Evolutionary conservation across 768 basidiomycete species (phyloP).

Genomic region (Macrolepiota fuliginosa): DNA sequence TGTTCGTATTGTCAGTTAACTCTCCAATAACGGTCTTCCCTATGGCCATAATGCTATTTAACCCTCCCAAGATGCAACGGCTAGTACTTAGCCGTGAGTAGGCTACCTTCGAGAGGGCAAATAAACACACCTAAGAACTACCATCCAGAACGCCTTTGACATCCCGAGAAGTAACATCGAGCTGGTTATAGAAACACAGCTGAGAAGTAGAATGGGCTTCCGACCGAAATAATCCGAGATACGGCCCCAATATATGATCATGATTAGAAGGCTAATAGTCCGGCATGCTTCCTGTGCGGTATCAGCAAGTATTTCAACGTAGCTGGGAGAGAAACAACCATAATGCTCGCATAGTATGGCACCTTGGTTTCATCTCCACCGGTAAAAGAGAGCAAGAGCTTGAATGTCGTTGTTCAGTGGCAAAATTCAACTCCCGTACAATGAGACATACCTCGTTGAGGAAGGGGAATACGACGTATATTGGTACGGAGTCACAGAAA

Average conservation of each 20-base stretch:
- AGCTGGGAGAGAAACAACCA: slow-evolving; percentile 22
- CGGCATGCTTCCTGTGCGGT: slow-evolving; percentile 47
- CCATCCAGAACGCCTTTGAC: slow-evolving; percentile 28
- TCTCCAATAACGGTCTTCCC: slow-evolving; percentile 46
- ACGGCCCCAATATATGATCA: slow-evolving; percentile 51
- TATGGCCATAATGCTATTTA: slow-evolving; percentile 55
- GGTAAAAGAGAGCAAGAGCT: background rate
- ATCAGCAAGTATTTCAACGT: background rate
- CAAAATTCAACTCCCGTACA: background rate
- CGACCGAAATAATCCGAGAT: slow-evolving; percentile 47
- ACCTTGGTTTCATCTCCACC: slow-evolving; percentile 43
- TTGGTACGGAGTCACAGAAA: background rate
- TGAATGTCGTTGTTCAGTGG: background rate
- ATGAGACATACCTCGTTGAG: background rate
- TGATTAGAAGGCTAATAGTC: slow-evolving; percentile 44
- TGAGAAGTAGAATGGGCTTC: slow-evolving; percentile 45
- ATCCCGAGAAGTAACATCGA: slow-evolving; percentile 48
- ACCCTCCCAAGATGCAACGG: slow-evolving; percentile 48
- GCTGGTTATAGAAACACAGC: slow-evolving; percentile 39
- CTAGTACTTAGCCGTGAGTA: slow-evolving; percentile 10
- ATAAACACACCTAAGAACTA: background rate
- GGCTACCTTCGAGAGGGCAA: background rate
- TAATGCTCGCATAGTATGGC: slow-evolving; percentile 55
- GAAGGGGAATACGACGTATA: background rate
- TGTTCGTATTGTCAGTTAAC: slow-evolving; percentile 38